Percentiles rank a stretch among this genome's conserved stretches.
These are phyloP conservation scores for Calonectria fujianensis DNA, from an alignment of 2,329 filamentous ascomycete genomes.

Conservation along the genomic window DNA sequence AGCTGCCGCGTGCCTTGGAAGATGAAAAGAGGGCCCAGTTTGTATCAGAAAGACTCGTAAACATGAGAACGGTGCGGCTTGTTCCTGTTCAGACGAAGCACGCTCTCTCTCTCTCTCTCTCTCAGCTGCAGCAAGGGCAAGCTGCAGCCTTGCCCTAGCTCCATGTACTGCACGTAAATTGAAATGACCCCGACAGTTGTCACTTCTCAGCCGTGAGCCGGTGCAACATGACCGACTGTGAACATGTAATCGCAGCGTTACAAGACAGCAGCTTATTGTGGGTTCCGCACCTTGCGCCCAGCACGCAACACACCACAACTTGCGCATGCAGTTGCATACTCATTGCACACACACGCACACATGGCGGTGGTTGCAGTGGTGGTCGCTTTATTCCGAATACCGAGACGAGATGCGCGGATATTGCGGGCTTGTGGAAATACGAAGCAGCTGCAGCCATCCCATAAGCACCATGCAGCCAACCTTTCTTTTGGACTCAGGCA, in stretches of 20 bases:
- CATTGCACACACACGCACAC: not conserved
- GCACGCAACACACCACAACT: not conserved
- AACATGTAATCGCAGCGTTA: constrained; percentile 20
- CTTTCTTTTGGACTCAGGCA: constrained; percentile 25
- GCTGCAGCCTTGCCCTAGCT: constrained; percentile 3
- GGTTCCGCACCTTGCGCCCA: constrained; percentile 7
- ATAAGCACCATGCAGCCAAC: constrained; percentile 21
- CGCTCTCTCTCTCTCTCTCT: not conserved
- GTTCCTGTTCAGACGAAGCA: constrained; percentile 13
- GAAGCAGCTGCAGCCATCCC: constrained; percentile 29
- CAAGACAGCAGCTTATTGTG: constrained; percentile 18
- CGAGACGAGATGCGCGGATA: not conserved
- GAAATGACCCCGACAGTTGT: constrained; percentile 14
- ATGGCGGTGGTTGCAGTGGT: not conserved
- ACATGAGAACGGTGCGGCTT: not conserved
- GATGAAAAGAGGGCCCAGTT: constrained; percentile 17
- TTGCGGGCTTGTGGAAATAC: constrained; percentile 30
- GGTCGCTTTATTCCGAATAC: constrained; percentile 2
- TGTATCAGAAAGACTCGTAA: not conserved
- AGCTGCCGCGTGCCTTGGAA: constrained; percentile 9
- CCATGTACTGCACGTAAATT: constrained; percentile 12
- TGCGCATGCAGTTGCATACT: not conserved
- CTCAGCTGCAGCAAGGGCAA: not conserved
- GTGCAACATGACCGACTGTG: not conserved
- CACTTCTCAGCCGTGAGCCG: not conserved